Conservation (phyloP, 1,139 yeast species). For the Diutina scorzettiae region DNA sequence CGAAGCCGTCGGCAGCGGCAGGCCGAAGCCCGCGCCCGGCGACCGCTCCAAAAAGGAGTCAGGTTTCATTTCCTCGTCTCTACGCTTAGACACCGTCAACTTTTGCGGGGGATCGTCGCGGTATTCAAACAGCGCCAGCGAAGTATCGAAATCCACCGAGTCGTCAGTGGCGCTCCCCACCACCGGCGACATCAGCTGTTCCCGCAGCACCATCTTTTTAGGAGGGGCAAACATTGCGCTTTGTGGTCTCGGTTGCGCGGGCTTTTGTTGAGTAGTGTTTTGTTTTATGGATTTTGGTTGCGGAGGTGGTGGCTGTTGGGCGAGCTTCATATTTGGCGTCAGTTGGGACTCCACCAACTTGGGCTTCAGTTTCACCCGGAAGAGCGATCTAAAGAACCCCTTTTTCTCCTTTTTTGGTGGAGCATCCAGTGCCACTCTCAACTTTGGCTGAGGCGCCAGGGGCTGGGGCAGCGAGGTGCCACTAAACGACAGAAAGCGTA, state of each 20-base stretch:
- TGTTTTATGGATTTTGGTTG: background rate
- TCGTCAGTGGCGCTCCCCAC: conserved; percentile 3
- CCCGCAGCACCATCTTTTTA: background rate
- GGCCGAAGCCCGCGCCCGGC: background rate
- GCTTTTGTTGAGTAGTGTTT: background rate
- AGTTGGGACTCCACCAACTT: background rate
- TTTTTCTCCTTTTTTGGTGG: conserved; percentile 2
- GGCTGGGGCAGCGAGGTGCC: background rate
- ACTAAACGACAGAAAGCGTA: background rate
- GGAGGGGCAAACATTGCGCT: background rate
- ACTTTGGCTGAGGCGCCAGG: background rate
- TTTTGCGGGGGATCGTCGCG: conserved; percentile 5
- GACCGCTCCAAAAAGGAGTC: background rate
- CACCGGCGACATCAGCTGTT: background rate
- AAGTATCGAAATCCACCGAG: background rate
- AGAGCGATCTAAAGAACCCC: conserved; percentile 1
- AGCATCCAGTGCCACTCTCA: background rate
- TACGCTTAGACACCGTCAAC: background rate
- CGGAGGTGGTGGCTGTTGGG: background rate
- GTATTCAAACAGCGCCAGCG: conserved; percentile 4
- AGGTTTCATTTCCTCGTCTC: background rate
- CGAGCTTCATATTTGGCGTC: background rate
- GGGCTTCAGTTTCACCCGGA: background rate
- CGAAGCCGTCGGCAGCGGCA: background rate
- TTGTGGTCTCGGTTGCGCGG: background rate